Conservation (phyloP, 2,329 filamentous ascomycete genomes). For the Fusarium incarnatum region DNA sequence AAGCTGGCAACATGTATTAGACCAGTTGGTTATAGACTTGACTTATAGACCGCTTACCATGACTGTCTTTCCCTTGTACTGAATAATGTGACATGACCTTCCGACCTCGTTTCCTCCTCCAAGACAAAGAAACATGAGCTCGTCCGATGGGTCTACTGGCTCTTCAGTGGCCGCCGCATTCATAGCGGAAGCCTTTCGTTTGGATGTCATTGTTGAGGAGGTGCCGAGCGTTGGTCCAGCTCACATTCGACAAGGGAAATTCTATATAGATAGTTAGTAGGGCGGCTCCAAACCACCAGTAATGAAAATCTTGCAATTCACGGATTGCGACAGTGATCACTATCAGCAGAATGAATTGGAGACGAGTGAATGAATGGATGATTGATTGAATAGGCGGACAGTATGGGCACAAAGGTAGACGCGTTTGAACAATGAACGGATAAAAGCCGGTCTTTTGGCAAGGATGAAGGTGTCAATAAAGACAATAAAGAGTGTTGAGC, state of each 20-base stretch:
- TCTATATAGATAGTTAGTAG: constrained; percentile 34
- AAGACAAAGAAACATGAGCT: constrained; percentile 92
- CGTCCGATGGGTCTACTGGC: constrained; percentile 90
- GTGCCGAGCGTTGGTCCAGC: constrained; percentile 24
- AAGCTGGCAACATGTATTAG: constrained; percentile 67
- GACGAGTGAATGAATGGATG: background rate
- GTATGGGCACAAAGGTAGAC: constrained; percentile 34
- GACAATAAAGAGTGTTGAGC: background rate
- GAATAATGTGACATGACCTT: constrained; percentile 95
- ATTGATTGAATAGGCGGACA: constrained; percentile 24
- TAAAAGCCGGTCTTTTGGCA: constrained; percentile 43
- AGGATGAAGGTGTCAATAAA: background rate
- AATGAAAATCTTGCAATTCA: constrained; percentile 10
- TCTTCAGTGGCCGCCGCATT: constrained; percentile 76
- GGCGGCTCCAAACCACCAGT: constrained; percentile 3
- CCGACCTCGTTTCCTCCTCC: constrained; percentile 98
- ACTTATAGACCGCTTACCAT: constrained; percentile 72
- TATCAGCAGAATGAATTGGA: background rate
- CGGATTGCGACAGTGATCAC: constrained; percentile 16
- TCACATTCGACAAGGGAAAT: constrained; percentile 34
- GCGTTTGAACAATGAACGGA: constrained; percentile 38
- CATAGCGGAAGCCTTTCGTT: constrained; percentile 87
- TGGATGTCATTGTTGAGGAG: constrained; percentile 79
- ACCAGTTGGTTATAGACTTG: constrained; percentile 8
- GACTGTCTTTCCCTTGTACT: constrained; percentile 99